Conservation (phyloP, 805 yeast species). For the Scheffersomyces lignosus region DNA sequence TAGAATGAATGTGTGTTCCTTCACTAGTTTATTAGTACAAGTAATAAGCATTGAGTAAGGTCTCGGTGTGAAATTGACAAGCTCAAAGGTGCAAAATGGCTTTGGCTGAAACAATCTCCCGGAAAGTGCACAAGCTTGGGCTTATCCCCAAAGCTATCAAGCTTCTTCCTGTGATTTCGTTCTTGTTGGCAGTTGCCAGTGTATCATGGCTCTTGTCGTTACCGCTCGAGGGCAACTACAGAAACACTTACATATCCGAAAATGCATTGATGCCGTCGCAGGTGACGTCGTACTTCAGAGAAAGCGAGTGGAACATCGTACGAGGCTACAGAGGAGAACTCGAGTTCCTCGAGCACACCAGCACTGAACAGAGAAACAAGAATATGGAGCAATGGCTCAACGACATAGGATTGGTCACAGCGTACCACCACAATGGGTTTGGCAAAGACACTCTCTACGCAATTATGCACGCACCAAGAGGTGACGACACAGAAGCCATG, state of each 20-base stretch:
- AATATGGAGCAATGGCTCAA: constrained; percentile 58
- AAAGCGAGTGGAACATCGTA: constrained; percentile 89
- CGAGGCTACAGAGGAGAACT: constrained; percentile 78
- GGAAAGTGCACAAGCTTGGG: constrained; percentile 41
- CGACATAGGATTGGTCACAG: constrained; percentile 70
- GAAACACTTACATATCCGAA: constrained; percentile 86
- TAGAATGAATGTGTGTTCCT: too few species aligned
- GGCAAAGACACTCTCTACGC: constrained; percentile 63
- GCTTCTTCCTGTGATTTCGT: constrained; percentile 33
- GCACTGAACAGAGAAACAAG: constrained; percentile 41
- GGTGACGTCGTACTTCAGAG: constrained; percentile 87
- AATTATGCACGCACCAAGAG: constrained; percentile 87
- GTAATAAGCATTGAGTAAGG: background rate
- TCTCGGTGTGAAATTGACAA: background rate
- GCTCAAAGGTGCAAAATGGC: constrained; percentile 39
- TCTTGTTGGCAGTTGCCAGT: constrained; percentile 35
- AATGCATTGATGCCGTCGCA: constrained; percentile 98
- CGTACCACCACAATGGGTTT: constrained; percentile 38
- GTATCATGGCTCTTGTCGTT: constrained; percentile 52
- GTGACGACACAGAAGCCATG: constrained; percentile 95
- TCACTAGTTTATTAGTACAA: too few species aligned
- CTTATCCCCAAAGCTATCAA: constrained; percentile 35
- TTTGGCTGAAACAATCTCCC: constrained; percentile 40
- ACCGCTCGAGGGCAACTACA: constrained; percentile 79
- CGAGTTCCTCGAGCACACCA: constrained; percentile 32